Evolutionary conservation across 1,139 yeast genomes (phyloP).

Genomic region (Candida pseudoviswanathii): DNA sequence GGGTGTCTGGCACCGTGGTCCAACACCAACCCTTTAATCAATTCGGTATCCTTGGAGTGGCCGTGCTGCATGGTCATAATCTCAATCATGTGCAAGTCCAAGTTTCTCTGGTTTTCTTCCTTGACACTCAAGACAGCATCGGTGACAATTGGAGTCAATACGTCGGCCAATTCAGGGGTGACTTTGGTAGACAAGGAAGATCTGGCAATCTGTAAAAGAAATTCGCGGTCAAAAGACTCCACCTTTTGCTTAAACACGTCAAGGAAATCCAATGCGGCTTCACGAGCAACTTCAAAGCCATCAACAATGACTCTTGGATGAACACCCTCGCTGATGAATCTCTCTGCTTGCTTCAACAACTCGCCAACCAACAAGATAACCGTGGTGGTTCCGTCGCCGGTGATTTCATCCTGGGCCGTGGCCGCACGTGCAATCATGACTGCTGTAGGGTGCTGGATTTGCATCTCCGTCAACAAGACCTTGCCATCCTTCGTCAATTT

Average conservation of each 20-base stretch:
- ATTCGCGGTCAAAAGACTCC: conserved; percentile 71
- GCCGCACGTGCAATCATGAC: conserved; percentile 99
- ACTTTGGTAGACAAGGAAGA: conserved; percentile 89
- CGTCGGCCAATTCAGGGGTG: conserved; percentile 69
- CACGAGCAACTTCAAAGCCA: conserved; percentile 91
- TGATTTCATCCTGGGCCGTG: conserved; percentile 96
- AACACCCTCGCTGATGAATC: conserved; percentile 89
- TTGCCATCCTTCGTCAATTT: conserved; percentile 97
- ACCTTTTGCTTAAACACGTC: conserved; percentile 56
- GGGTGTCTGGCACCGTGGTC: conserved; percentile 99
- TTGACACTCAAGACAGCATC: conserved; percentile 90
- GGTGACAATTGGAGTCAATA: conserved; percentile 90
- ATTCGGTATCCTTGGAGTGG: conserved; percentile 77
- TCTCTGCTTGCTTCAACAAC: conserved; percentile 88
- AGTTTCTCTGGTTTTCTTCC: conserved; percentile 47
- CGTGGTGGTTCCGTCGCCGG: conserved; percentile 99
- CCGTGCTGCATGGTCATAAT: conserved; percentile 98
- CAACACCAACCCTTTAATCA: conserved; percentile 86
- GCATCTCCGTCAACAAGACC: conserved; percentile 93
- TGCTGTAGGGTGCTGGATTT: conserved; percentile 99
- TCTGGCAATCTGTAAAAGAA: conserved; percentile 87
- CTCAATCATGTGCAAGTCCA: conserved; percentile 97
- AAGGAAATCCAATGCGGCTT: conserved; percentile 67
- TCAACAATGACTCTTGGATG: conserved; percentile 95
- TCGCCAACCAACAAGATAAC: conserved; percentile 96